Percentiles rank a stretch among this genome's conserved stretches.
Evolutionary conservation across 164 flowering plant genomes (phyloP).

Genomic region (Nymphaea colorata): DNA sequence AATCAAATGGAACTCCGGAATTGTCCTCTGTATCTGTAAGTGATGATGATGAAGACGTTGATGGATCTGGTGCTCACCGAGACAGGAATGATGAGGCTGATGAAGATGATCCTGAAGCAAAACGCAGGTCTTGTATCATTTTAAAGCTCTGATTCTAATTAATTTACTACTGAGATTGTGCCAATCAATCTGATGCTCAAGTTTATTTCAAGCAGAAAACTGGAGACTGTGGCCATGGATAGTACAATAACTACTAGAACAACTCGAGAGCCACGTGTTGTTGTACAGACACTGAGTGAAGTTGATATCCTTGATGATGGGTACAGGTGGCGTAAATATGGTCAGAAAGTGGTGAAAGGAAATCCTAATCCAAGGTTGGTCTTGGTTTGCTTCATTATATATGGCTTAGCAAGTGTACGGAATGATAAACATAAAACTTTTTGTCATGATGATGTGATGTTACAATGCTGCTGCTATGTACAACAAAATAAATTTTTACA

Average conservation of each 20-base stretch:
- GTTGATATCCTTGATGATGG: conserved; percentile 96
- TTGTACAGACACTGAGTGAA: conserved; percentile 91
- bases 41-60: conserved; percentile 52
- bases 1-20: conserved; percentile 45
- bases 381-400: neutral
- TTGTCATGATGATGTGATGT: too few relatives aligned
- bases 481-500: too few relatives aligned
- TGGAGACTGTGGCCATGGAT: conserved; percentile 18
- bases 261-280: conserved; percentile 90
- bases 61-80: conserved; percentile 34
- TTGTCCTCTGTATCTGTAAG: conserved; percentile 71
- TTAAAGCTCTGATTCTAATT: too few relatives aligned
- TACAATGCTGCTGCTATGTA: too few relatives aligned
- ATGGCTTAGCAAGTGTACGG: neutral
- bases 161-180: too few relatives aligned
- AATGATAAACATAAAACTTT: too few relatives aligned
- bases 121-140: conserved; percentile 42
- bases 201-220: neutral
- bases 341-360: conserved; percentile 95
- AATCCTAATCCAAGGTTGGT: conserved; percentile 87
- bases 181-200: too few relatives aligned
- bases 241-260: conserved; percentile 72
- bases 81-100: conserved; percentile 66
- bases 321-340: conserved; percentile 91
- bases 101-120: conserved; percentile 86